These are phyloP conservation scores for Diutina mesorugosa DNA, from an alignment of 1,139 yeast genomes.

Conservation along the genomic window DNA sequence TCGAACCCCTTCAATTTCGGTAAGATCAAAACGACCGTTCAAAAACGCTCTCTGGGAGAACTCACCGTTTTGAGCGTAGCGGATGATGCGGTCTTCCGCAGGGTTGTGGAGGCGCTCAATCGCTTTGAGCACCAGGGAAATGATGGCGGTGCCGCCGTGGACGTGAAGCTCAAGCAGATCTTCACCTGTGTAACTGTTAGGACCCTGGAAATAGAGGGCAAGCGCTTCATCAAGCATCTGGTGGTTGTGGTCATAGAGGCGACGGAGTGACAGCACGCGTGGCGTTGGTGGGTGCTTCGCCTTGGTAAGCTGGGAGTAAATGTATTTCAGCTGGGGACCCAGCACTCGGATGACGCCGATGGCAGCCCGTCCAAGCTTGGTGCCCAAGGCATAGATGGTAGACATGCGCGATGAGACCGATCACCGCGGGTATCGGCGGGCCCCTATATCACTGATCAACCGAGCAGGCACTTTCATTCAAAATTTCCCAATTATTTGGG, in stretches of 20 bases:
- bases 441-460: neutral
- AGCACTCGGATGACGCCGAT: constrained; percentile 77
- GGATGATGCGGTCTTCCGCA: constrained; percentile 25
- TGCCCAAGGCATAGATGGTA: constrained; percentile 84
- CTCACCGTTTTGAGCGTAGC: constrained; percentile 91
- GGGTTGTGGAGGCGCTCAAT: constrained; percentile 41
- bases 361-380: constrained; percentile 73
- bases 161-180: constrained; percentile 76
- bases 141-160: constrained; percentile 90
- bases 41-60: constrained; percentile 74
- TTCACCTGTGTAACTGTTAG: constrained; percentile 89
- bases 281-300: constrained; percentile 26
- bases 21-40: constrained; percentile 56
- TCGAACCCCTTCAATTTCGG: constrained; percentile 83
- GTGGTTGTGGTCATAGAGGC: constrained; percentile 29
- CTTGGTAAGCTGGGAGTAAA: constrained; percentile 36
- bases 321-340: constrained; percentile 46
- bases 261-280: constrained; percentile 44
- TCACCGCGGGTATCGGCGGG: neutral
- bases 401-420: constrained; percentile 11
- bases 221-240: constrained; percentile 65
- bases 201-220: constrained; percentile 54
- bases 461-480: neutral
- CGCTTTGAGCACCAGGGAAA: constrained; percentile 52
- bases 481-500: too few species aligned